Evolutionary conservation across 352 stramenopile genomes (phyloP).

Genomic region (Phytophthora constricta): DNA sequence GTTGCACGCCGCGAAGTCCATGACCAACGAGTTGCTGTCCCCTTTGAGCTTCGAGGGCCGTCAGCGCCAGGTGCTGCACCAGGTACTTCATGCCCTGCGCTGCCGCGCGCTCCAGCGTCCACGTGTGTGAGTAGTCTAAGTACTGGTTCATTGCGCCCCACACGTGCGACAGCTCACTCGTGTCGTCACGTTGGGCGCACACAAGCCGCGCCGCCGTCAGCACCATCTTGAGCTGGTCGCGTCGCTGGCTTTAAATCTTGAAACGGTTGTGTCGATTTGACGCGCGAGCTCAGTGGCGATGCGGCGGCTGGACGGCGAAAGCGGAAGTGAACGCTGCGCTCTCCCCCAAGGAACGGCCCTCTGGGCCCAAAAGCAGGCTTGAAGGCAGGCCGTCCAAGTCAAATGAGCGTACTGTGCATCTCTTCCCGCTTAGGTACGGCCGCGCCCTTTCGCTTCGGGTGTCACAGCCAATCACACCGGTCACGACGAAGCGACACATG

Average conservation of each 20-base stretch:
- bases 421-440: background rate
- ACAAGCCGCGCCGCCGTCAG: constrained; percentile 59
- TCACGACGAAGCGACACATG: constrained; percentile 4
- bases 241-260: constrained; percentile 1
- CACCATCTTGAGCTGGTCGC: constrained; percentile 46
- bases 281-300: constrained; percentile 15
- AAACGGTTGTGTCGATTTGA: constrained; percentile 4
- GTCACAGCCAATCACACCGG: constrained; percentile 15
- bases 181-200: constrained; percentile 44
- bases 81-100: constrained; percentile 68
- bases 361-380: too few relatives aligned
- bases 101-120: constrained; percentile 71
- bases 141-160: constrained; percentile 51
- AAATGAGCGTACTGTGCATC: background rate
- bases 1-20: constrained; percentile 76
- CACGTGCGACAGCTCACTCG: constrained; percentile 68
- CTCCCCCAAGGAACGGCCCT: too few relatives aligned
- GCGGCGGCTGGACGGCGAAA: constrained; percentile 26
- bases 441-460: constrained; percentile 28
- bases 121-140: constrained; percentile 61
- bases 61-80: constrained; percentile 68
- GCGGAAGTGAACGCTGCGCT: constrained; percentile 18
- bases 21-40: constrained; percentile 56
- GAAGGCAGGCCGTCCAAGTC: background rate
- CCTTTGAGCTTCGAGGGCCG: constrained; percentile 28